These are phyloP conservation scores for Cyathus striatus DNA, from an alignment of 768 basidiomycete genomes.

Conservation along the genomic window DNA sequence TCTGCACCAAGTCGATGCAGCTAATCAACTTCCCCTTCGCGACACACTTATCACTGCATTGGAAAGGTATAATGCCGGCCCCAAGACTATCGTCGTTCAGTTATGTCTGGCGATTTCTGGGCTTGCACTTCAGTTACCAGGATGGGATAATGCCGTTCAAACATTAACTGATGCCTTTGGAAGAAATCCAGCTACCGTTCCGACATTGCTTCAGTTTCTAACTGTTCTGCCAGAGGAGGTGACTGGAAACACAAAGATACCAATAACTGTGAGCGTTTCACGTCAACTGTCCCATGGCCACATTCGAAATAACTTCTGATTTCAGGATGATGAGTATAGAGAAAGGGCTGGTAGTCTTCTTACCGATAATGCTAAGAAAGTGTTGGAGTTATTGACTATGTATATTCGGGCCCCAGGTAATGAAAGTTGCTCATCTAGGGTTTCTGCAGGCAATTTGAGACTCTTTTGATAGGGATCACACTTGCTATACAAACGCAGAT, in stretches of 20 bases:
- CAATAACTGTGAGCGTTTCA: conserved; percentile 65
- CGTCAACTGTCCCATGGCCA: background rate
- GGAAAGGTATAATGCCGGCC: conserved; percentile 66
- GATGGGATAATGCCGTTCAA: conserved; percentile 80
- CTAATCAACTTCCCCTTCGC: conserved; percentile 72
- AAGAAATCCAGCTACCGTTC: conserved; percentile 76
- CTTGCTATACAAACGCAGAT: conserved; percentile 71
- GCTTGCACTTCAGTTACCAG: conserved; percentile 82
- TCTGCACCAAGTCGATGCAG: conserved; percentile 76
- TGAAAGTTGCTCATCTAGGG: too few species aligned
- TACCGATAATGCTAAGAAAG: conserved; percentile 61
- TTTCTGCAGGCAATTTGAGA: too few species aligned
- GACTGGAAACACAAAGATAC: conserved; percentile 78
- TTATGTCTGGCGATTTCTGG: conserved; percentile 88
- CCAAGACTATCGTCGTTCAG: conserved; percentile 81
- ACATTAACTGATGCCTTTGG: conserved; percentile 84
- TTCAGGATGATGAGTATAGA: conserved; percentile 71
- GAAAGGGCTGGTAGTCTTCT: conserved; percentile 59
- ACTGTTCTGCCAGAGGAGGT: conserved; percentile 90
- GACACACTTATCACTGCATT: conserved; percentile 84
- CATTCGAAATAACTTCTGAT: conserved; percentile 4
- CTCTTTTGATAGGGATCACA: conserved; percentile 66
- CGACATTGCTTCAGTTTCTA: conserved; percentile 82
- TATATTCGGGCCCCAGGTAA: conserved; percentile 88
- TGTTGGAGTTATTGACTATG: conserved; percentile 77